phyloP scores from a whole-genome alignment of 257 asterid genomes.

The Coffea eugenioides region DNA sequence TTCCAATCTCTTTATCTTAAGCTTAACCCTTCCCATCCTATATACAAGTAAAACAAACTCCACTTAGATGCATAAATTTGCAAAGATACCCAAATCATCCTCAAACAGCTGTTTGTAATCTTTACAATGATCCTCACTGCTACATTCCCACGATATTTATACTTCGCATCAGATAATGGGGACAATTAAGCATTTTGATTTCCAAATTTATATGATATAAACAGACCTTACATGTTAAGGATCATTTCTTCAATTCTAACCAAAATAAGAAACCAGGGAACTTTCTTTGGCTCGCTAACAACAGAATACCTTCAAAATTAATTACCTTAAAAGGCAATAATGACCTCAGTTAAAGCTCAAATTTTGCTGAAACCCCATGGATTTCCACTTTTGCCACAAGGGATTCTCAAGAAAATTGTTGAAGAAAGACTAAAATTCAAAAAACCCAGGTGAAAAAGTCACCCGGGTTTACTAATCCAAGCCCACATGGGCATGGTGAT shows the following conservation, averaged over 20 bases:
- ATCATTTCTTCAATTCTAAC: neutral
- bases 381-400: neutral
- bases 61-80: neutral
- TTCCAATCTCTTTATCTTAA: slow-evolving; percentile 81
- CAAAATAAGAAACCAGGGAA: neutral
- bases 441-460: slow-evolving; percentile 5
- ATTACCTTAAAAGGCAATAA: neutral
- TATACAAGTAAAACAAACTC: slow-evolving; percentile 10
- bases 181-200: neutral
- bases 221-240: neutral
- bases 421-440: neutral
- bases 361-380: neutral
- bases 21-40: slow-evolving; percentile 91
- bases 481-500: neutral
- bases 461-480: slow-evolving; percentile 1
- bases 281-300: neutral
- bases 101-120: neutral
- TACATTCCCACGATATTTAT: neutral
- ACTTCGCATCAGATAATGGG: neutral
- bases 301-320: neutral
- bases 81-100: neutral
- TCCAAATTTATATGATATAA: neutral
- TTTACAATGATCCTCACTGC: neutral
- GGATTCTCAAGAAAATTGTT: neutral
- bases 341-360: neutral